Conservation (phyloP, 495 filamentous ascomycete genomes). For the Lepidopterella palustris region DNA sequence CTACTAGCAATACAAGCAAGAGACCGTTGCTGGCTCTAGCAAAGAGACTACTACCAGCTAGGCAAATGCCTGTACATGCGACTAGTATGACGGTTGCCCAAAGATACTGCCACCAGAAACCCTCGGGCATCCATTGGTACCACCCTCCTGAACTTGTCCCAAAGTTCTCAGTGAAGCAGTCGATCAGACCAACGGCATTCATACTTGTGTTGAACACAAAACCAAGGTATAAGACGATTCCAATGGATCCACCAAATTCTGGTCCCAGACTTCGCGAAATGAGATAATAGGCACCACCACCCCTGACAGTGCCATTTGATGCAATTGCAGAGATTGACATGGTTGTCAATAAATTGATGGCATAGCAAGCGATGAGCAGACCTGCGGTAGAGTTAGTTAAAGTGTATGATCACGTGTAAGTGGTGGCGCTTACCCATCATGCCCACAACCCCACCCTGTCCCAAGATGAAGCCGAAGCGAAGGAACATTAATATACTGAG, state of each 20-base stretch:
- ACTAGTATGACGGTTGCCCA: conserved; percentile 68
- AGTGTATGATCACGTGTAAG: not conserved
- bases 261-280: conserved; percentile 82
- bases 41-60: conserved; percentile 76
- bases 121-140: conserved; percentile 58
- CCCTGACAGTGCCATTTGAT: conserved; percentile 82
- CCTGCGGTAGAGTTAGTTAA: conserved; percentile 39
- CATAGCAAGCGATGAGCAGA: conserved; percentile 64
- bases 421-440: conserved; percentile 57
- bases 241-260: conserved; percentile 88
- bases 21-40: conserved; percentile 72
- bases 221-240: conserved; percentile 81
- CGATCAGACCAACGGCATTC: conserved; percentile 81
- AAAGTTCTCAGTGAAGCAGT: conserved; percentile 74
- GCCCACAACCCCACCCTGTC: conserved; percentile 70
- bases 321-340: conserved; percentile 85
- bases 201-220: conserved; percentile 81
- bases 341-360: conserved; percentile 75
- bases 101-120: conserved; percentile 72
- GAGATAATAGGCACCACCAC: conserved; percentile 82
- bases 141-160: conserved; percentile 53
- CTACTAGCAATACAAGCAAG: conserved; percentile 63
- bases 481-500: conserved; percentile 90
- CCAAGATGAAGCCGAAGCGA: conserved; percentile 72
- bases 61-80: conserved; percentile 68